Percentiles rank a stretch among this genome's conserved stretches.
phyloP scores from a whole-genome alignment of 345 rosid genomes.

The Acer yangbiense region DNA sequence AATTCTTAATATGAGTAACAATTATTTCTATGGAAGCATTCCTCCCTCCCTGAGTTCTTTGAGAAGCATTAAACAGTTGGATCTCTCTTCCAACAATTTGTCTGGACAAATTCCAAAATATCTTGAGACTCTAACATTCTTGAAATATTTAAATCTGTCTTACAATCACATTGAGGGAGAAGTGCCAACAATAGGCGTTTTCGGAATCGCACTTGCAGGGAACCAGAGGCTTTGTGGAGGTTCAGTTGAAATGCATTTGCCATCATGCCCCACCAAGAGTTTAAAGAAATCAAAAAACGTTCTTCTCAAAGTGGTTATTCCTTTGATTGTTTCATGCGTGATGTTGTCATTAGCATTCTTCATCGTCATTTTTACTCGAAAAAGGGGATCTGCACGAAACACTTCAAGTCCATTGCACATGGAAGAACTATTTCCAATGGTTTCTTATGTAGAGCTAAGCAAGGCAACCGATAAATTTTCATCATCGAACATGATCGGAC shows the following conservation, averaged over 20 bases:
- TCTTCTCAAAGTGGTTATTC: background rate
- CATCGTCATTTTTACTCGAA: background rate
- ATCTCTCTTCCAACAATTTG: constrained; percentile 20
- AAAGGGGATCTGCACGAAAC: background rate
- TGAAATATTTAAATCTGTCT: constrained; percentile 10
- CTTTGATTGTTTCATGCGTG: background rate
- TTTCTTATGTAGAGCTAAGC: constrained; percentile 2
- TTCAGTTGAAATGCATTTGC: constrained; percentile 11
- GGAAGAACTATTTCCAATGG: background rate
- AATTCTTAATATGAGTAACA: background rate
- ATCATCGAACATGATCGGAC: background rate
- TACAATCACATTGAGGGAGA: constrained; percentile 16
- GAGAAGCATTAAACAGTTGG: background rate
- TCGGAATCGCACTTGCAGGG: background rate
- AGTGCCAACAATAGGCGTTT: constrained; percentile 21
- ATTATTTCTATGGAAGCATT: background rate
- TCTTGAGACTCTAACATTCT: constrained; percentile 3
- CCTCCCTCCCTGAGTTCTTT: constrained; percentile 19
- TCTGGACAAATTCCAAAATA: constrained; percentile 11
- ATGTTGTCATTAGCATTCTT: background rate
- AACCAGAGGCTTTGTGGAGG: constrained; percentile 8
- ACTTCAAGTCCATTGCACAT: background rate
- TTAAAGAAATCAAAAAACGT: constrained; percentile 8
- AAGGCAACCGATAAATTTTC: constrained; percentile 35
- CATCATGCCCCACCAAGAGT: constrained; percentile 1